Base-by-base conservation (phyloP, 495 filamentous ascomycete species). In the Penicillium atrosanguineum region DNA sequence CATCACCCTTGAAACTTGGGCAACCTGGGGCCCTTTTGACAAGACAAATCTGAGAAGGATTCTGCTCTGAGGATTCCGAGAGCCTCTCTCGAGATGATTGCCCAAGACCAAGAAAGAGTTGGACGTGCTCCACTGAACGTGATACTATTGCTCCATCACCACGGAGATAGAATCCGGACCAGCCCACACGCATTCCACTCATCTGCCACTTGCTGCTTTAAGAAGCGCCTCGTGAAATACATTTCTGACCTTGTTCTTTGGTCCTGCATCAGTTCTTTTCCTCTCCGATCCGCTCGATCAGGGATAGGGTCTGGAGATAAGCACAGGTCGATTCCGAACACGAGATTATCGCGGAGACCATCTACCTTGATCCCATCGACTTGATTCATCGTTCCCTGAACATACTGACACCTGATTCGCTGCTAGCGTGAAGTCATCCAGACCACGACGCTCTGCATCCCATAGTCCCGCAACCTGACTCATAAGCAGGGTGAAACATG, bases 141-240 rank as follows among this genome's bases (percentile, higher is more conserved):
- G 29, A 43, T 52, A 29, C 57, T 20, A 56, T 60, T 60, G 52
- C 52, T 48, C 52, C 28, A 51, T 15, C 29, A n/a, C 12, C 44
- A 36, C 57, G 57, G 57, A 60, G 44, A 60, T 52, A 52, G 31
- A 56, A 43, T 56, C 57, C 57, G 57, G 44, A 25, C 16, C 39
- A 50, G 43, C 44, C 48, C 52, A 55, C 43, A 21, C 29, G 21
- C 26, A 56, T 46, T 51, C 43, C 53, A 42, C 8, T 46, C 6
- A 29, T 20, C 20, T 9, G n/a, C 12, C 18, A 23, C 23, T 23
- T 23, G 23, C 23, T 5, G 2, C 15, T 18, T 44, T 31, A 43
- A 19, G 19, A 48, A 46, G 40, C 16, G 39, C 39, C 16, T 42
- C 39, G n/a, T 8, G 38, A 40, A 7, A 15, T 20, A 42, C 16